Evolutionary conservation across 2,329 filamentous ascomycete genomes (phyloP).

Genomic region (Beauveria australis): DNA sequence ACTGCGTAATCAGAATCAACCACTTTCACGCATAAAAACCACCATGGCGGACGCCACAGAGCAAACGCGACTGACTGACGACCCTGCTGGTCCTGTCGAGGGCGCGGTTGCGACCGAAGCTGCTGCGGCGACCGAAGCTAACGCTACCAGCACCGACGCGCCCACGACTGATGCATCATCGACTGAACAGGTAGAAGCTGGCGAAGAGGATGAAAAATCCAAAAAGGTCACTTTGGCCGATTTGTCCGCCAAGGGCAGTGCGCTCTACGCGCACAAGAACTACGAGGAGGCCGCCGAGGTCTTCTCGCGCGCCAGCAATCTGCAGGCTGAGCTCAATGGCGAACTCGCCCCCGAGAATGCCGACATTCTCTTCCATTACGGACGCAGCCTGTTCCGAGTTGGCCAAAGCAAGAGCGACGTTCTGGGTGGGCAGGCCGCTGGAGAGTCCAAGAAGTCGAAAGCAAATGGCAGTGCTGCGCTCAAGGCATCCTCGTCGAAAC

Average conservation of each 20-base stretch:
- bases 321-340: slow-evolving; percentile 86
- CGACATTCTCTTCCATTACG: slow-evolving; percentile 90
- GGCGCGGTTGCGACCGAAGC: neutral
- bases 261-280: slow-evolving; percentile 83
- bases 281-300: slow-evolving; percentile 79
- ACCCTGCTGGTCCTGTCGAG: slow-evolving; percentile 12
- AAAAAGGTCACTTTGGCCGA: slow-evolving; percentile 63
- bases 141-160: neutral
- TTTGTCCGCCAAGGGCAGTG: slow-evolving; percentile 69
- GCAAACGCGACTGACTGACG: slow-evolving; percentile 16
- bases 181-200: slow-evolving; percentile 28
- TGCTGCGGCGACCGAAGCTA: neutral
- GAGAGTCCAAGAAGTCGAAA: slow-evolving; percentile 35
- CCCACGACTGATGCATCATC: neutral
- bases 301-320: slow-evolving; percentile 79
- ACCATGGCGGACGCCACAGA: slow-evolving; percentile 17
- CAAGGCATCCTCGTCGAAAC: slow-evolving; percentile 34
- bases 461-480: slow-evolving; percentile 31
- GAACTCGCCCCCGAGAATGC: slow-evolving; percentile 87
- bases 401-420: slow-evolving; percentile 93
- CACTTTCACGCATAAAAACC: neutral
- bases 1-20: neutral
- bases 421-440: slow-evolving; percentile 68
- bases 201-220: slow-evolving; percentile 39
- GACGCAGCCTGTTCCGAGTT: slow-evolving; percentile 86